Evolutionary conservation across 805 yeast genomes (phyloP).

Genomic region (Myxozyma neglecta): DNA sequence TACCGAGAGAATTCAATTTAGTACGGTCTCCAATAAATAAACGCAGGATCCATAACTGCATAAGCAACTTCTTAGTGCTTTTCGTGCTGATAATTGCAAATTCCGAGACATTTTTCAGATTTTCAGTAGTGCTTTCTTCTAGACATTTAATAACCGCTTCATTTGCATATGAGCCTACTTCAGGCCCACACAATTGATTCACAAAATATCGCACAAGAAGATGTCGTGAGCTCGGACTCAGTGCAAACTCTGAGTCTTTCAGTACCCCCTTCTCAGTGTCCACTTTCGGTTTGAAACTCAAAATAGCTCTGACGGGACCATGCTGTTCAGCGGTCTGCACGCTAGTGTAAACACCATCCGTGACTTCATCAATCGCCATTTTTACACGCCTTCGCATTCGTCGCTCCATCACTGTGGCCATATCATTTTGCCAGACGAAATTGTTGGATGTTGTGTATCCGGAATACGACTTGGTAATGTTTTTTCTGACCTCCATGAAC

Average conservation of each 20-base stretch:
- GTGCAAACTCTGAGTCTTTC: slow-evolving; percentile 6
- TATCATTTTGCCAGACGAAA: slow-evolving; percentile 3
- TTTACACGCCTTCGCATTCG: slow-evolving; percentile 5
- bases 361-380: not conserved
- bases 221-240: not conserved
- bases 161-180: not conserved
- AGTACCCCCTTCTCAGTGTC: not conserved
- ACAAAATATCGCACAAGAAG: slow-evolving; percentile 2
- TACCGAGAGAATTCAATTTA: not conserved
- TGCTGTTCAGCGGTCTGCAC: not conserved
- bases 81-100: not conserved
- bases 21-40: slow-evolving; percentile 11
- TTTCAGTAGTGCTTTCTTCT: not conserved
- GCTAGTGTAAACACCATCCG: slow-evolving; percentile 1
- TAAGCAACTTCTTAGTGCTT: slow-evolving; percentile 6
- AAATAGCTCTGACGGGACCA: slow-evolving; percentile 1
- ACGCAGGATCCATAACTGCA: slow-evolving; percentile 13
- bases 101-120: not conserved
- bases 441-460: not conserved
- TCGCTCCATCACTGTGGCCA: slow-evolving; percentile 14
- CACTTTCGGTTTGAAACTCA: not conserved
- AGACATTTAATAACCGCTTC: not conserved
- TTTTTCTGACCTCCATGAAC: not conserved
- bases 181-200: slow-evolving; percentile 9
- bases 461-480: not conserved